A percentile compares a stretch with the other conserved stretches of the same genome.
These are phyloP conservation scores for rapeseed (Brassica napus) DNA, from an alignment of 345 rosid species.

Conservation along the genomic window DNA sequence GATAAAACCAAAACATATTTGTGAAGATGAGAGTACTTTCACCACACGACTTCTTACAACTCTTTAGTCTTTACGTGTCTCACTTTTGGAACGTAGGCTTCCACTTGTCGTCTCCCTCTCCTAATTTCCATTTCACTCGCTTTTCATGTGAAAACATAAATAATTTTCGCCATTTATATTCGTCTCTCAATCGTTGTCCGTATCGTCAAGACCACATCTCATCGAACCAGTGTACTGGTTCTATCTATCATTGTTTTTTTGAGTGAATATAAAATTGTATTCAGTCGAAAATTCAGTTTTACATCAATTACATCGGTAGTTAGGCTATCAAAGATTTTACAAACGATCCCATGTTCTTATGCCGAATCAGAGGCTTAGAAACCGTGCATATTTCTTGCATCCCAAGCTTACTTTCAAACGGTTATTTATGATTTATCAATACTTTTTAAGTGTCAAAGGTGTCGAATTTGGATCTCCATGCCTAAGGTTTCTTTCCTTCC, in stretches of 20 bases:
- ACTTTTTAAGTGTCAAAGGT: not conserved
- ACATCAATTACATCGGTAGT: too few species aligned
- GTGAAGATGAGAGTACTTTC: conserved; percentile 26
- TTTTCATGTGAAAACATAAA: not conserved
- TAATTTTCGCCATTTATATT: not conserved
- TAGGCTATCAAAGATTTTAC: not conserved
- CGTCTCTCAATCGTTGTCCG: conserved; percentile 19
- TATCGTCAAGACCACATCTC: conserved; percentile 13
- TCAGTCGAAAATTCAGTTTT: too few species aligned
- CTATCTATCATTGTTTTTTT: not conserved
- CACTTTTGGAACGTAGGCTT: conserved; percentile 30
- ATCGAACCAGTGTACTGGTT: not conserved
- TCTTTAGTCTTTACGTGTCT: conserved; percentile 37
- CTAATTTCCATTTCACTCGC: not conserved
- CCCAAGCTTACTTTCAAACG: not conserved
- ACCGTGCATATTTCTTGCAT: not conserved
- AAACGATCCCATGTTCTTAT: not conserved
- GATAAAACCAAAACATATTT: conserved; percentile 27
- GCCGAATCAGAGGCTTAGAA: not conserved
- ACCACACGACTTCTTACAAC: conserved; percentile 30
- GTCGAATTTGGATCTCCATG: not conserved
- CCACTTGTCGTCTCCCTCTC: not conserved
- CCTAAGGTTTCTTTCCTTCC: not conserved
- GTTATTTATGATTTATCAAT: not conserved
- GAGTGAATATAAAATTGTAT: too few species aligned